Conservation (phyloP, 164 flowering plant species). For the Sextonia rubra region DNA sequence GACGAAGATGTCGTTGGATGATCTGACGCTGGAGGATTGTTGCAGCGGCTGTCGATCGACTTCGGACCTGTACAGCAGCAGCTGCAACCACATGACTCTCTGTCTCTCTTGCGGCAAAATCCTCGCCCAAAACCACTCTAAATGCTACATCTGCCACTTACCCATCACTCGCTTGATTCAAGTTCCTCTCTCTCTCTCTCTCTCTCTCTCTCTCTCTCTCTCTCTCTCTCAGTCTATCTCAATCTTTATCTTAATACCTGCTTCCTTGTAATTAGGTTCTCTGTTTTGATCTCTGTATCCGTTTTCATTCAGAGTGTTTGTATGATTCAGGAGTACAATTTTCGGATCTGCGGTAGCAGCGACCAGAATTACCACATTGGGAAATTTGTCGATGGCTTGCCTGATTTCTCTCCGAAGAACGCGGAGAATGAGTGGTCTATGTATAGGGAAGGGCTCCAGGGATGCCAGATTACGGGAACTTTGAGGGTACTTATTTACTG, state of each 20-base stretch:
- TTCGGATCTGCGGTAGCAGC: slow-evolving; percentile 52
- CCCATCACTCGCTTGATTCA: slow-evolving; percentile 67
- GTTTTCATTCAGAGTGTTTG: too few species aligned
- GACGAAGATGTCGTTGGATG: slow-evolving; percentile 57
- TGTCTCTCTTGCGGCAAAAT: slow-evolving; percentile 73
- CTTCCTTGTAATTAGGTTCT: too few species aligned
- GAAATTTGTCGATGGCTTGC: slow-evolving; percentile 73
- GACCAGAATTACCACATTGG: slow-evolving; percentile 83
- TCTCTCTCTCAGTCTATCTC: too few species aligned
- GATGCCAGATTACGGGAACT: slow-evolving; percentile 51
- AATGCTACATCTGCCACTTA: slow-evolving; percentile 72
- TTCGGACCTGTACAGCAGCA: slow-evolving; percentile 82
- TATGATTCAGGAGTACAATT: slow-evolving; percentile 69
- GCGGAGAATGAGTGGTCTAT: slow-evolving; percentile 78
- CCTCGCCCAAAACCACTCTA: slow-evolving; percentile 61
- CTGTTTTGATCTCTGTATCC: too few species aligned
- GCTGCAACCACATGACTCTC: slow-evolving; percentile 96
- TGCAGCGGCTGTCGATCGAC: slow-evolving; percentile 69
- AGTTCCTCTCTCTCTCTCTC: slow-evolving; percentile 24
- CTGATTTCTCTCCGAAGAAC: slow-evolving; percentile 73
- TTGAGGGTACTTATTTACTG: too few species aligned
- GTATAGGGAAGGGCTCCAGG: slow-evolving; percentile 81
- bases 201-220: background rate
- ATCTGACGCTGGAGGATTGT: slow-evolving; percentile 46
- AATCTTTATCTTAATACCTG: too few species aligned